Evolutionary conservation across 441 rosid species (phyloP).

Genomic region (Croton laevigatus): DNA sequence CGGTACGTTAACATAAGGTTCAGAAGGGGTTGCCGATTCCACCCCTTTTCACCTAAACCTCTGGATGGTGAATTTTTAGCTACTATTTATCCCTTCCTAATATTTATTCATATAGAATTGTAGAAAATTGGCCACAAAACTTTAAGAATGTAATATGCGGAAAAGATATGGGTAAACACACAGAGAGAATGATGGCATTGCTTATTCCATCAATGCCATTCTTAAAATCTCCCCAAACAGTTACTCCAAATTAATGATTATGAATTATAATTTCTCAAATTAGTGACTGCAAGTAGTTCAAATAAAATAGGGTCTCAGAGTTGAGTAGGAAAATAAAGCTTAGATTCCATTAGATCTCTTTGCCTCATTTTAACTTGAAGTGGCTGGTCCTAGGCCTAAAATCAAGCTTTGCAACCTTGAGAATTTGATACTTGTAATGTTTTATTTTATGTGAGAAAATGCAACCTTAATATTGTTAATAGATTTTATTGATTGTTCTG

Average conservation of each 20-base stretch:
- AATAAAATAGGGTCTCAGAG: background rate
- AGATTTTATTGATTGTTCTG: background rate
- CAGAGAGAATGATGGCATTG: background rate
- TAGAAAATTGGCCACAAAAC: background rate
- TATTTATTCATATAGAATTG: background rate
- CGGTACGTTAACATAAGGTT: too few species aligned
- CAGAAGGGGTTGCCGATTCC: too few species aligned
- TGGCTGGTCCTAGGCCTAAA: background rate
- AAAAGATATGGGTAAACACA: background rate
- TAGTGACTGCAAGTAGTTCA: background rate
- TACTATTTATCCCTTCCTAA: too few species aligned
- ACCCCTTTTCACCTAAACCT: too few species aligned
- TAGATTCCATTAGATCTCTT: background rate
- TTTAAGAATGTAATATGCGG: background rate
- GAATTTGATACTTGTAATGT: background rate
- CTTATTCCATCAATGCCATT: background rate
- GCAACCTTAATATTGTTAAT: conserved; percentile 2
- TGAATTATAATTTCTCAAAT: background rate
- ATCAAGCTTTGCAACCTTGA: background rate
- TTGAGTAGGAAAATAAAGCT: background rate
- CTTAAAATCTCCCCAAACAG: background rate
- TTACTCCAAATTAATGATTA: too few species aligned
- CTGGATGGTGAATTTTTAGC: too few species aligned
- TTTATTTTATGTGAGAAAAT: conserved; percentile 1
- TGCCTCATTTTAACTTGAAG: background rate